Conservation (phyloP, 257 asterid species). For the Solanum piurae region DNA sequence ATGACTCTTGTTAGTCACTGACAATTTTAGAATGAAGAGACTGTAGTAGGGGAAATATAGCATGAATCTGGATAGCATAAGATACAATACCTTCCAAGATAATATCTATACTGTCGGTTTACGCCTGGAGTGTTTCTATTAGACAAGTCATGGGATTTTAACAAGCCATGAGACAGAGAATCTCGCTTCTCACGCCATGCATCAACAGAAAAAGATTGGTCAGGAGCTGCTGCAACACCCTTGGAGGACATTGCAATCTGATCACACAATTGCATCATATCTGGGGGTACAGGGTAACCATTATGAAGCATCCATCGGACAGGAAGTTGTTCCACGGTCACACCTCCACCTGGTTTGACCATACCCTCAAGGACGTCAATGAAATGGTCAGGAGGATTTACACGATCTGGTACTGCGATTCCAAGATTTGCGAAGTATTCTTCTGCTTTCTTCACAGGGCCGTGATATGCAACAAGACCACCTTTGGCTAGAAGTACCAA, state of each 20-base stretch:
- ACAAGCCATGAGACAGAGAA: constrained; percentile 19
- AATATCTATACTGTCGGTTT: constrained; percentile 66
- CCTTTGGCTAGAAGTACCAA: constrained; percentile 91
- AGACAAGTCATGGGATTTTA: constrained; percentile 44
- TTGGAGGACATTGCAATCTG: constrained; percentile 60
- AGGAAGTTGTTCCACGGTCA: constrained; percentile 75
- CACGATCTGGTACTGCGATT: constrained; percentile 69
- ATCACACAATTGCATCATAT: constrained; percentile 78
- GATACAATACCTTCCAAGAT: constrained; percentile 73
- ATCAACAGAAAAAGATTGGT: constrained; percentile 21
- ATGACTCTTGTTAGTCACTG: not conserved
- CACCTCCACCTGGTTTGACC: constrained; percentile 45
- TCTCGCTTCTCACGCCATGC: constrained; percentile 34
- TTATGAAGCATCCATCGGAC: constrained; percentile 99
- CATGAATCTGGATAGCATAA: not conserved
- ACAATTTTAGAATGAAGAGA: not conserved
- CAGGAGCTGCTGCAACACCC: constrained; percentile 31
- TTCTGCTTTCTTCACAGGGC: constrained; percentile 87
- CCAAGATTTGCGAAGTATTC: constrained; percentile 73
- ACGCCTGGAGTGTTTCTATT: constrained; percentile 58
- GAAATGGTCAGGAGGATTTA: constrained; percentile 86
- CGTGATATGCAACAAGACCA: constrained; percentile 81
- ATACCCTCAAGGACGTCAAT: constrained; percentile 93
- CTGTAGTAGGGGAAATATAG: not conserved
- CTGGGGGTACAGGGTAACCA: constrained; percentile 88